Evolutionary conservation across 192 early-diverging fungal genomes (phyloP), one percentile per base, ranked within the genome.

Genomic region (Entomortierella parvispora): DNA sequence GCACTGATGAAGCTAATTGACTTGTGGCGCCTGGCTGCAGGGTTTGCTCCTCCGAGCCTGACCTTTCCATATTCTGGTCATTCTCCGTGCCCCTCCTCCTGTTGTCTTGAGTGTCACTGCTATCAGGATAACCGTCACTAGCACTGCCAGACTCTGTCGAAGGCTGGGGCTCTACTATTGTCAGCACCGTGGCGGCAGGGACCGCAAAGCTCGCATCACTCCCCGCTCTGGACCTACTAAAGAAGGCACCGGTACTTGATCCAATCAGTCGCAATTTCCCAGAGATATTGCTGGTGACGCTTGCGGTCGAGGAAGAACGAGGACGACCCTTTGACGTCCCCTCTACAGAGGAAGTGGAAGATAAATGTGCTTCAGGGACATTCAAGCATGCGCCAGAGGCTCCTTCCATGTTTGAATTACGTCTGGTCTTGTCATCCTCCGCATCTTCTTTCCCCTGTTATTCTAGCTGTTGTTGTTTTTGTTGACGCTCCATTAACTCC

Each of bases 221-320:
- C 31, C 62, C 70, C 43, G 70, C 70, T 56, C 70, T 58, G 0
- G 70, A 58, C 9, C 70, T 31, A 18, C 54, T 62, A 10, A 43
- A 23, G 17, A 32, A 52, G 1, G 54, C 37, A 58, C 57, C 58
- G 32, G 63, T 58, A 28, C 34, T 29, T 20, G 44, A 17, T 20
- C 54, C 42, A 2, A 40, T 31, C 3, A 59, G 17, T 40, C 70
- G 70, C 10, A 72, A 58, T 42, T 59, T 72, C n/a, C 65, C 70
- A 0, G 70, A 72, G 18, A 72, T 52, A 29, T 58, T 72, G 34
- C 70, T 72, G 48, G 65, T 72, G 46, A 65, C 59, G 48, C 70
- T 72, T 1, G 62, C 70, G 23, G 70, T 23, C 17, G 70, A 72
- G 0, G 62, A 64, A 2, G 70, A 72, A 4, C 70, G 61, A 31